Conservation (phyloP, 2,329 filamentous ascomycete species). For the Chaetomium olivaceum region DNA sequence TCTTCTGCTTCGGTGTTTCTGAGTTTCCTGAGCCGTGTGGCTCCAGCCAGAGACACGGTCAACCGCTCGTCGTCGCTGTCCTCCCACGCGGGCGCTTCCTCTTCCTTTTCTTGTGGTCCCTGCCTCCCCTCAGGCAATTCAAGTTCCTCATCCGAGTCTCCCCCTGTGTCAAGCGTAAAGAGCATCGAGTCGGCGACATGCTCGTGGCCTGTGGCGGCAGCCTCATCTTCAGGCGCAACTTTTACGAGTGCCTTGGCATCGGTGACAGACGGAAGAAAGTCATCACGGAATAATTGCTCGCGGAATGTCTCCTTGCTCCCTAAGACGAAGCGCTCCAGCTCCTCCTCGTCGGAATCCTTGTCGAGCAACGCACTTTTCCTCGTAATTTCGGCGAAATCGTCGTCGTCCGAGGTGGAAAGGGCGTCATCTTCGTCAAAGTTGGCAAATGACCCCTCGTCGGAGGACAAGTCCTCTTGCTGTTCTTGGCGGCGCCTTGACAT, state of each 20-base stretch:
- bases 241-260: slow-evolving; percentile 29
- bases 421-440: slow-evolving; percentile 33
- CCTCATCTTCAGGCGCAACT: slow-evolving; percentile 17
- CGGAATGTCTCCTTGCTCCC: slow-evolving; percentile 84
- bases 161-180: slow-evolving; percentile 74
- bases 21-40: slow-evolving; percentile 77
- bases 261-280: slow-evolving; percentile 52
- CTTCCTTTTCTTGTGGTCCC: slow-evolving; percentile 18
- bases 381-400: slow-evolving; percentile 15
- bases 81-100: slow-evolving; percentile 71
- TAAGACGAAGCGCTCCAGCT: slow-evolving; percentile 84
- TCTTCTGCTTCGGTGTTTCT: slow-evolving; percentile 81
- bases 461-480: slow-evolving; percentile 26
- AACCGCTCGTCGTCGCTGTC: slow-evolving; percentile 95
- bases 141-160: slow-evolving; percentile 35
- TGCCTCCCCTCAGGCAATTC: slow-evolving; percentile 28
- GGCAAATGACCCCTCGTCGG: slow-evolving; percentile 34
- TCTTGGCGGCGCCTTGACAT: slow-evolving; percentile 30
- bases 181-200: slow-evolving; percentile 75
- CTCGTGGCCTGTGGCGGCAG: slow-evolving; percentile 32
- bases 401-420: slow-evolving; percentile 23
- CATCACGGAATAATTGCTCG: slow-evolving; percentile 65
- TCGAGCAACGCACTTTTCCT: slow-evolving; percentile 17
- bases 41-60: slow-evolving; percentile 76
- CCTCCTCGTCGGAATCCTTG: slow-evolving; percentile 81